Evolutionary conservation across 192 early-diverging fungal species (phyloP), one percentile per base, ranked within the genome.

Genomic region (Coemansia sp.): DNA sequence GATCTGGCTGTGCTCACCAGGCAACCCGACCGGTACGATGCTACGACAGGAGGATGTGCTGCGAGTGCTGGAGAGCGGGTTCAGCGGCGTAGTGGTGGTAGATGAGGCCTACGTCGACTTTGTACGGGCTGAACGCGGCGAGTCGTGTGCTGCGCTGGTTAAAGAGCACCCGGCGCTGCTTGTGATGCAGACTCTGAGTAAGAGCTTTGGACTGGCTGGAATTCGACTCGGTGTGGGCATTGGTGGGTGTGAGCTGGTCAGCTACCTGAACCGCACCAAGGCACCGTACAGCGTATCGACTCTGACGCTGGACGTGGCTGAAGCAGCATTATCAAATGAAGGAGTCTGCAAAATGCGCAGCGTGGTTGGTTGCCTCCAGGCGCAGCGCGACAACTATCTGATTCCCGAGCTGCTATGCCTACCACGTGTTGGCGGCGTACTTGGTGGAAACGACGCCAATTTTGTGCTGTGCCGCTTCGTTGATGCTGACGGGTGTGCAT

Each of bases 21-120:
- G 98, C 59, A 99, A 99, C 76, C 98, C 98, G 12, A 99, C 98
- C 0, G 94, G 94, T 32, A 95, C 95, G 15, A 70, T 81, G 12
- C 76, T 99, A 46, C 61, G 62, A 26, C 82, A 90, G 55, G 81
- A 80, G 10, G 90, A 90, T 21, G 68, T 81, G 61, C 72, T 69
- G 21, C 63, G 60, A 29, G 56, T 81, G 34, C 68, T 81, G 4
- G 73, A 75, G 22, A 71, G 68, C 9, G 72, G 39, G 38, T 94
- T 83, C 72, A 83, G 82, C 18, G 96, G 96, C 3, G 64, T 99
- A n/a, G 94, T 99, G 4, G 90, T 91, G 10, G 88, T 99, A 1
- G 98, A 99, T 82, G 98, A 99, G 73, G 98, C 98, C 3, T 98
- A 99, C 71, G 87, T 98, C 22, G 98, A 99, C 75, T 99, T 99